Percentiles rank a stretch among this genome's conserved stretches.
Conservation (phyloP, 352 stramenopile species). For the Plasmopara muralis region DNA sequence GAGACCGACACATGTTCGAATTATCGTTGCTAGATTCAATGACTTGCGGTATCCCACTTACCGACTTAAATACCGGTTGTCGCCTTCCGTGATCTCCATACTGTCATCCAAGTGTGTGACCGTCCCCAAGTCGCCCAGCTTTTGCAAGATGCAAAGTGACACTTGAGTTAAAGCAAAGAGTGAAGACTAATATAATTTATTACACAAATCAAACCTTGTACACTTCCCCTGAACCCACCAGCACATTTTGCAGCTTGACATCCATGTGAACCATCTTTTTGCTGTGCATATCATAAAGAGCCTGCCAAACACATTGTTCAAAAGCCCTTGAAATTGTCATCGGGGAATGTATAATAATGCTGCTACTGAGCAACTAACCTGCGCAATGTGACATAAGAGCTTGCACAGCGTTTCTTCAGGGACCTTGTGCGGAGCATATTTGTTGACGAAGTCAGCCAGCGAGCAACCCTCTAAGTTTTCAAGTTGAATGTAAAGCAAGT, state of each 20-base stretch:
- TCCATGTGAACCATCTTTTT: constrained; percentile 86
- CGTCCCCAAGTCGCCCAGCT: constrained; percentile 76
- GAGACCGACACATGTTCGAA: not conserved
- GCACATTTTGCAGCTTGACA: constrained; percentile 81
- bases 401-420: constrained; percentile 67
- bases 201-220: constrained; percentile 53
- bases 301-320: constrained; percentile 18
- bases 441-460: constrained; percentile 55
- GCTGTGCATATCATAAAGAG: constrained; percentile 74
- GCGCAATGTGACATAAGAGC: constrained; percentile 67
- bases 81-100: constrained; percentile 83
- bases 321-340: not conserved
- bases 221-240: constrained; percentile 48
- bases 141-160: not conserved
- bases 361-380: constrained; percentile 22
- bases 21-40: too few relatives aligned
- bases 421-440: constrained; percentile 56
- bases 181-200: not conserved
- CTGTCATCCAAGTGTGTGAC: constrained; percentile 67
- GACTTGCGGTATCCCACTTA: constrained; percentile 13
- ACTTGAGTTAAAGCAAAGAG: constrained; percentile 3
- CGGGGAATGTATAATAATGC: not conserved
- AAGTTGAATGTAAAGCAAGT: constrained; percentile 84
- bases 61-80: constrained; percentile 83
- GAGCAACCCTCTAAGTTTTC: constrained; percentile 67